Evolutionary conservation across 2,329 filamentous ascomycete genomes (phyloP).

Genomic region (Clonostachys sp.): DNA sequence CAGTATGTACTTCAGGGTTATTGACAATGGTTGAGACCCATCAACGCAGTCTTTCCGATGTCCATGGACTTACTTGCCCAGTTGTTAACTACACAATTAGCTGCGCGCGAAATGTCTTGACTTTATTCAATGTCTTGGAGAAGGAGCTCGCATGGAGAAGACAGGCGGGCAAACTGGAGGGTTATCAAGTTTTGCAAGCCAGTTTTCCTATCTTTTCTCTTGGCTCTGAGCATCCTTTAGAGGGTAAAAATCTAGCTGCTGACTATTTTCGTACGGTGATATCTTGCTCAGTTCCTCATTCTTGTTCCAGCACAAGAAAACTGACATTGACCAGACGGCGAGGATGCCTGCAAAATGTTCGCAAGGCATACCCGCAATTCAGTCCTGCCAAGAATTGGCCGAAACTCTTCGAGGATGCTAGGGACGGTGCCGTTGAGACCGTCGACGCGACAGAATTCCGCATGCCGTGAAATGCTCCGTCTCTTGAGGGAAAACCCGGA

Average conservation of each 20-base stretch:
- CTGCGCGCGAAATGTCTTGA: conserved; percentile 83
- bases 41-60: too few relatives aligned
- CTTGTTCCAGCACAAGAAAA: too few relatives aligned
- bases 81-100: conserved; percentile 28
- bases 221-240: conserved; percentile 79
- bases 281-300: too few relatives aligned
- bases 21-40: too few relatives aligned
- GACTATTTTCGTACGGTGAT: conserved; percentile 77
- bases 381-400: conserved; percentile 70
- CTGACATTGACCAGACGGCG: conserved; percentile 49
- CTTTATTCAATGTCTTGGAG: conserved; percentile 87
- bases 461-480: conserved; percentile 86
- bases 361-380: conserved; percentile 69
- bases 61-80: too few relatives aligned
- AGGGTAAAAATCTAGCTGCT: conserved; percentile 73
- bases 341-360: conserved; percentile 73
- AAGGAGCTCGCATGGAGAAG: conserved; percentile 84
- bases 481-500: conserved; percentile 76
- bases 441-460: conserved; percentile 49
- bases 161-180: conserved; percentile 58
- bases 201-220: conserved; percentile 82
- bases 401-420: conserved; percentile 46
- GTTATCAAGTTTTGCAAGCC: conserved; percentile 68
- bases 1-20: too few relatives aligned
- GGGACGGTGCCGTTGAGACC: conserved; percentile 13